phyloP scores from a whole-genome alignment of 495 filamentous ascomycete genomes.

The Diplogelasinospora grovesii region DNA sequence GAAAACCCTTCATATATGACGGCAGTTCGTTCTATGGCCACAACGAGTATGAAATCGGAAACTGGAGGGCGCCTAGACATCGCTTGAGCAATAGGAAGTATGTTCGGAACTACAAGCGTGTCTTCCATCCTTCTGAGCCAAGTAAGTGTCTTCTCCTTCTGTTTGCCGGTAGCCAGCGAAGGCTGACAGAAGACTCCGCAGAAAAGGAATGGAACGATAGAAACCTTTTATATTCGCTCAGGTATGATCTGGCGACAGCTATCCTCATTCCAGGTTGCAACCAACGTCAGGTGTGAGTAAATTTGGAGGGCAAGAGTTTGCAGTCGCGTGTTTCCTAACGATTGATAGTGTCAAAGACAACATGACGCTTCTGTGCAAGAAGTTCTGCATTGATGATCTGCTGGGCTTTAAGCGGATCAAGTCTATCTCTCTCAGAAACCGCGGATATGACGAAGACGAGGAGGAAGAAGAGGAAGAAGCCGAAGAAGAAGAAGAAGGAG shows the following conservation, averaged over 20 bases:
- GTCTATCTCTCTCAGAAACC: too few relatives aligned
- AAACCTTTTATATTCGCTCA: conserved; percentile 22
- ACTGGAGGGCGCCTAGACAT: conserved; percentile 21
- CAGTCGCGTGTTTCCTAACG: background rate
- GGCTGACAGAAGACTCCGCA: background rate
- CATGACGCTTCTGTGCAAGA: conserved; percentile 6
- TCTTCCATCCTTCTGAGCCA: conserved; percentile 17
- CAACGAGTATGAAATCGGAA: conserved; percentile 41
- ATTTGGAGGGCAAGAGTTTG: background rate
- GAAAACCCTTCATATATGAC: conserved; percentile 38
- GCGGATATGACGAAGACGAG: too few relatives aligned
- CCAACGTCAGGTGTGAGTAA: conserved; percentile 6
- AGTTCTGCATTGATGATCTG: too few relatives aligned
- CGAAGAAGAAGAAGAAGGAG: too few relatives aligned
- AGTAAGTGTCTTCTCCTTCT: too few relatives aligned
- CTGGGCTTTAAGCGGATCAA: too few relatives aligned
- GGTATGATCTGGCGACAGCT: conserved; percentile 6
- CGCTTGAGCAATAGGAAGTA: conserved; percentile 4
- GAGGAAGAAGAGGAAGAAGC: too few relatives aligned
- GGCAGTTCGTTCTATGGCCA: conserved; percentile 41
- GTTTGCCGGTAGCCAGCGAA: too few relatives aligned
- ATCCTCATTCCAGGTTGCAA: conserved; percentile 7
- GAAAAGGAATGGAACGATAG: conserved; percentile 18
- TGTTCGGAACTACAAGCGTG: conserved; percentile 5
- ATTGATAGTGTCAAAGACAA: conserved; percentile 4